These are phyloP conservation scores for Neurospora sp. DNA, from an alignment of 495 filamentous ascomycete genomes.

Conservation along the genomic window DNA sequence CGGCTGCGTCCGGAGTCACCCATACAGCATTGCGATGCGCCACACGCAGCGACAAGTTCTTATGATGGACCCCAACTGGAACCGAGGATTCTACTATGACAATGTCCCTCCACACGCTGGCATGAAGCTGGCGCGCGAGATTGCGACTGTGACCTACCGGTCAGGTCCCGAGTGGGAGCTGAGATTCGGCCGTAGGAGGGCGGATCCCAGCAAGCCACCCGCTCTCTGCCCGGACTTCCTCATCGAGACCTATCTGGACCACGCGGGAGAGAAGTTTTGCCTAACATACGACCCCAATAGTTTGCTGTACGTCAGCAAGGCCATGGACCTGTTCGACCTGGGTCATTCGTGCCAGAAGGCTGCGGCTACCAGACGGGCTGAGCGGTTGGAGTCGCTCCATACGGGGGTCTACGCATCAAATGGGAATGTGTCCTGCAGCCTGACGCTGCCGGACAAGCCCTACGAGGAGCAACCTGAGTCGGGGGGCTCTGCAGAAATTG, in stretches of 20 bases:
- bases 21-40: slow-evolving; percentile 98
- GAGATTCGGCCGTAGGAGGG: slow-evolving; percentile 79
- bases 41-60: slow-evolving; percentile 95
- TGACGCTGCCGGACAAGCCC: slow-evolving; percentile 75
- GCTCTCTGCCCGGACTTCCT: slow-evolving; percentile 95
- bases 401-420: slow-evolving; percentile 15
- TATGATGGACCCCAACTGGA: slow-evolving; percentile 98
- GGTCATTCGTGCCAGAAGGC: slow-evolving; percentile 53
- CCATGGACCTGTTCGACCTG: slow-evolving; percentile 97
- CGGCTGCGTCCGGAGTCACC: slow-evolving; percentile 90
- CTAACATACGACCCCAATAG: slow-evolving; percentile 98
- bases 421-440: slow-evolving; percentile 51
- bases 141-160: slow-evolving; percentile 94
- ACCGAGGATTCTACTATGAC: slow-evolving; percentile 92
- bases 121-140: slow-evolving; percentile 96
- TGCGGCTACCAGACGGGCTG: slow-evolving; percentile 28
- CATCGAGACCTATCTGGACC: slow-evolving; percentile 97
- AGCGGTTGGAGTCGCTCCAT: slow-evolving; percentile 17
- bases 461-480: slow-evolving; percentile 63
- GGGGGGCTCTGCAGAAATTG: slow-evolving; percentile 8
- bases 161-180: slow-evolving; percentile 97
- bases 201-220: slow-evolving; percentile 75
- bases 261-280: slow-evolving; percentile 97
- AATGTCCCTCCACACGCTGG: slow-evolving; percentile 82
- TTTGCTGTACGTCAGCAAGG: slow-evolving; percentile 92